These are phyloP conservation scores for Paramecium bursaria DNA, from an alignment of 73 alveolate genomes.

Conservation along the genomic window DNA sequence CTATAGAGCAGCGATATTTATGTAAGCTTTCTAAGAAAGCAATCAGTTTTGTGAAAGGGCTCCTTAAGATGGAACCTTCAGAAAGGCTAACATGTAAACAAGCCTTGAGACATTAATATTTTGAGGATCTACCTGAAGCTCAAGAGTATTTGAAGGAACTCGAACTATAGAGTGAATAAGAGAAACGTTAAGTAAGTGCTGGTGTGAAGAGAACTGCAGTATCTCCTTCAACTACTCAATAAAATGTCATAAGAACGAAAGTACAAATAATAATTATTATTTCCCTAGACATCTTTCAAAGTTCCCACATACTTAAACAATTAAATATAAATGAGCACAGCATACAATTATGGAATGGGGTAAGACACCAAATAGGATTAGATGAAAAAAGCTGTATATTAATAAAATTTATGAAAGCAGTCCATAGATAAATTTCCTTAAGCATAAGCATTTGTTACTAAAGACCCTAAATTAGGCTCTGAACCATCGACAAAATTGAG, in stretches of 20 bases:
- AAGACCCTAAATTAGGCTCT: background rate
- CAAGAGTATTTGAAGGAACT: conserved; percentile 15
- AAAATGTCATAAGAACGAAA: conserved; percentile 61
- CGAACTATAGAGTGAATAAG: conserved; percentile 22
- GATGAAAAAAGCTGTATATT: background rate
- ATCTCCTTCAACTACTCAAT: conserved; percentile 20
- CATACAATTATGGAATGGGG: conserved; percentile 10
- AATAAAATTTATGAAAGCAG: background rate
- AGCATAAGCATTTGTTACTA: background rate
- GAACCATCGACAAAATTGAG: background rate
- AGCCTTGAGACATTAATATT: conserved; percentile 87
- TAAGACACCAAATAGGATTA: background rate
- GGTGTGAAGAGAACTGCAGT: conserved; percentile 57
- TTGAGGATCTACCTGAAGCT: conserved; percentile 81
- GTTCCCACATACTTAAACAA: conserved; percentile 32
- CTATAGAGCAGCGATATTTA: conserved; percentile 86
- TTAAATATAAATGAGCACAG: conserved; percentile 42
- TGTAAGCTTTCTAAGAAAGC: conserved; percentile 54
- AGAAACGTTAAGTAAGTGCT: conserved; percentile 56
- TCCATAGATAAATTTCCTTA: conserved; percentile 33
- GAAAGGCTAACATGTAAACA: conserved; percentile 85
- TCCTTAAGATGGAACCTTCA: conserved; percentile 86
- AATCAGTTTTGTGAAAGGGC: conserved; percentile 82
- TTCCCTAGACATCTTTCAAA: conserved; percentile 50
- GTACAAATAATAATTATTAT: background rate